phyloP scores from a whole-genome alignment of 441 rosid species.

The Gossypium gossypioides region DNA sequence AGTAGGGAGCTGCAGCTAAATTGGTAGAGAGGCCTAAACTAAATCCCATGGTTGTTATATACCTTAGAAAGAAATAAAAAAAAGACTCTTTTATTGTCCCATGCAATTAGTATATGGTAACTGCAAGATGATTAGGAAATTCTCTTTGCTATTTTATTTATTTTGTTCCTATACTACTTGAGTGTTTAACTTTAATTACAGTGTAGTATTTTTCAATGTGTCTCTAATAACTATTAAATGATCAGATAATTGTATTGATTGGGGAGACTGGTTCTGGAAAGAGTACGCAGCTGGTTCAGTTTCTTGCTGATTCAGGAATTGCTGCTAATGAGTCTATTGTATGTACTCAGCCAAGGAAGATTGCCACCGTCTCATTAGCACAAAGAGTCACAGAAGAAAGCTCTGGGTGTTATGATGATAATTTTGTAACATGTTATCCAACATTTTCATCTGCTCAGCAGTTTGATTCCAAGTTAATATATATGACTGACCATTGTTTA shows the following conservation, averaged over 20 bases:
- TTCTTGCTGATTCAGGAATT: constrained; percentile 77
- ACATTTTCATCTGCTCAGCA: constrained; percentile 49
- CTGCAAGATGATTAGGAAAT: not conserved
- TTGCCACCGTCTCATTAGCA: constrained; percentile 70
- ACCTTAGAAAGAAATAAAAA: not conserved
- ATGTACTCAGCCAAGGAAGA: constrained; percentile 86
- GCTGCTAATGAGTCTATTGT: constrained; percentile 48
- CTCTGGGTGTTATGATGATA: constrained; percentile 49
- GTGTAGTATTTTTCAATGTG: not conserved
- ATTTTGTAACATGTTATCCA: constrained; percentile 40
- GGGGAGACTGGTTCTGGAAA: constrained; percentile 98
- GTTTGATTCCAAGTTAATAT: constrained; percentile 52
- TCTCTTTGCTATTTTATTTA: not conserved
- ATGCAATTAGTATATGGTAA: not conserved
- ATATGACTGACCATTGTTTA: constrained; percentile 78
- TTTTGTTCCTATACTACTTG: not conserved
- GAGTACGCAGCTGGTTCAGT: constrained; percentile 88
- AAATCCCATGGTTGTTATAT: not conserved
- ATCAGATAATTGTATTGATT: constrained; percentile 57
- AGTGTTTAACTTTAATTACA: not conserved
- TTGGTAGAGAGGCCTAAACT: not conserved
- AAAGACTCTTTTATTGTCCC: not conserved
- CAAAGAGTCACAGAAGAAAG: constrained; percentile 69
- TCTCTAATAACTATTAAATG: constrained; percentile 15
- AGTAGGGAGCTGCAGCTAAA: not conserved